phyloP scores from a whole-genome alignment of 192 early-diverging fungal species.

The Allomyces macrogynus region DNA sequence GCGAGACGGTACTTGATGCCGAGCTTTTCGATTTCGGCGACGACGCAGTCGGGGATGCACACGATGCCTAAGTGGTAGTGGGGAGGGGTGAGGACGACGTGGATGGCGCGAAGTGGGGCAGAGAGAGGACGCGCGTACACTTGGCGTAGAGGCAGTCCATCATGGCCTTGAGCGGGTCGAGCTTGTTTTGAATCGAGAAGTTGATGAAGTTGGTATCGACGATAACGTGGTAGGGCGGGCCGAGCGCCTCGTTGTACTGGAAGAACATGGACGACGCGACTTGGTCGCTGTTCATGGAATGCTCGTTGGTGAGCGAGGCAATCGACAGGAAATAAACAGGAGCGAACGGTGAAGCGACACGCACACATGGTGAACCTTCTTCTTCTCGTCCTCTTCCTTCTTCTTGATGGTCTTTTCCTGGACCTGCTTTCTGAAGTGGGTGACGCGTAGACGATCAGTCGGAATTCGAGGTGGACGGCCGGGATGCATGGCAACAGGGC shows the following conservation, averaged over 20 bases:
- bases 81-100: neutral
- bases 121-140: conserved; percentile 22
- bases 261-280: conserved; percentile 89
- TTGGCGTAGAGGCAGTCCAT: conserved; percentile 99
- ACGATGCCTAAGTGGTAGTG: conserved; percentile 38
- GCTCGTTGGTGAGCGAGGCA: neutral
- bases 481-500: neutral
- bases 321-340: neutral
- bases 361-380: conserved; percentile 49
- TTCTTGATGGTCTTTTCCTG: conserved; percentile 49
- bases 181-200: conserved; percentile 96
- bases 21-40: conserved; percentile 96
- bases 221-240: conserved; percentile 87
- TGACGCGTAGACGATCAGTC: neutral
- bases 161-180: conserved; percentile 88
- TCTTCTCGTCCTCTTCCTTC: conserved; percentile 45
- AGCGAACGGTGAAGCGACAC: neutral
- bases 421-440: conserved; percentile 17
- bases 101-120: neutral
- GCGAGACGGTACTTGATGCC: conserved; percentile 92
- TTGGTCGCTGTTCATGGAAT: conserved; percentile 40
- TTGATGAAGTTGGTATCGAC: conserved; percentile 99
- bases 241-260: conserved; percentile 84
- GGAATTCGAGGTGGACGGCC: too few relatives aligned
- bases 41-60: conserved; percentile 94